phyloP scores from a whole-genome alignment of 805 yeast genomes.

The Danielia reshetovae region DNA sequence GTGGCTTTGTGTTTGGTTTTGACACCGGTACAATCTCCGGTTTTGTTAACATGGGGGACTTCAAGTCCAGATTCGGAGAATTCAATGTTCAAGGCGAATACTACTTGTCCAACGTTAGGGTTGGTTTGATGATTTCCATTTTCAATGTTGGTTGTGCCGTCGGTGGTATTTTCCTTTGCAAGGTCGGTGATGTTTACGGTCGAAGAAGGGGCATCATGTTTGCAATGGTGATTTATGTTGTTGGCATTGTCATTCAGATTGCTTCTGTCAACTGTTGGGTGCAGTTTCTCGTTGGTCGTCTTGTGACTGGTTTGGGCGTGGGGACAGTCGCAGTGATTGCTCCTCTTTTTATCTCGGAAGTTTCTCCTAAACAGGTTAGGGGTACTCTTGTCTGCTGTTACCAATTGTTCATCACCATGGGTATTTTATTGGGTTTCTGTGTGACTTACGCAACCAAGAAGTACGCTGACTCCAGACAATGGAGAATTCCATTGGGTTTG shows the following conservation, averaged over 20 bases:
- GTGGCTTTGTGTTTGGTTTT: constrained; percentile 76
- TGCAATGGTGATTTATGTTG: constrained; percentile 52
- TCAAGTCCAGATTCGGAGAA: constrained; percentile 50
- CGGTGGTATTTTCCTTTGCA: constrained; percentile 61
- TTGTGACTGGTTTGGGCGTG: constrained; percentile 65
- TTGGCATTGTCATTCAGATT: constrained; percentile 61
- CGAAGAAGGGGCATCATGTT: constrained; percentile 54
- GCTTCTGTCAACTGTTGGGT: constrained; percentile 53
- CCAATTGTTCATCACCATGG: constrained; percentile 67
- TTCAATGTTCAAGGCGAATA: constrained; percentile 34
- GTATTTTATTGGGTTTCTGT: constrained; percentile 70
- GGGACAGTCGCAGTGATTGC: constrained; percentile 69
- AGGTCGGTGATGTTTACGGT: constrained; percentile 56
- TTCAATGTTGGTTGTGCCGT: constrained; percentile 71
- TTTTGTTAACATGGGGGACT: constrained; percentile 61
- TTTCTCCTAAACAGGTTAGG: constrained; percentile 66
- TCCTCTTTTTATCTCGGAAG: constrained; percentile 64
- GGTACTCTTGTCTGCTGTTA: constrained; percentile 67
- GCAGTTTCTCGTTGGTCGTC: constrained; percentile 57
- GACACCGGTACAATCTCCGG: constrained; percentile 79
- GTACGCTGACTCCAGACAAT: constrained; percentile 49
- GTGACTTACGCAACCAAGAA: constrained; percentile 60
- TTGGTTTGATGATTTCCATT: constrained; percentile 50
- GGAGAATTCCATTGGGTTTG: constrained; percentile 65
- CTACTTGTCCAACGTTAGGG: constrained; percentile 42